Evolutionary conservation across 2,329 filamentous ascomycete species (phyloP).

Genomic region (Alternaria triticimaculans): DNA sequence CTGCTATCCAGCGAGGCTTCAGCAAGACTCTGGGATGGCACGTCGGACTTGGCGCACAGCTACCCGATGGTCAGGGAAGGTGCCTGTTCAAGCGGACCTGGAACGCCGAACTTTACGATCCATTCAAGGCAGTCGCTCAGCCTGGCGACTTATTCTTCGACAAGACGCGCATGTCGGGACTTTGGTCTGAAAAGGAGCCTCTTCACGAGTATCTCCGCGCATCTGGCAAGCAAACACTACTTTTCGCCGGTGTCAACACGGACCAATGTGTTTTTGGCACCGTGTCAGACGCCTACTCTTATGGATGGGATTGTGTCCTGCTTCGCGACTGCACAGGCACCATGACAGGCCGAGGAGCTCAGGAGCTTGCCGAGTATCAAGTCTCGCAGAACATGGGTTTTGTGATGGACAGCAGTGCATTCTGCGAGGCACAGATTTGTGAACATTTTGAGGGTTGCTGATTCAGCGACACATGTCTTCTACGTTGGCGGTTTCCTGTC

Average conservation of each 20-base stretch:
- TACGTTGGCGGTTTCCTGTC: background rate
- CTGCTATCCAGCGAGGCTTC: conserved; percentile 52
- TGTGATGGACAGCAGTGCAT: conserved; percentile 48
- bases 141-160: conserved; percentile 53
- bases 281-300: conserved; percentile 51
- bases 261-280: conserved; percentile 54
- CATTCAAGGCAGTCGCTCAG: conserved; percentile 46
- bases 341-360: conserved; percentile 50
- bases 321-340: conserved; percentile 52
- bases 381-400: conserved; percentile 54
- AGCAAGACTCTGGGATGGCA: conserved; percentile 53
- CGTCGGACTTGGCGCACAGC: conserved; percentile 47
- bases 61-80: conserved; percentile 48
- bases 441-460: conserved; percentile 4
- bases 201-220: conserved; percentile 51
- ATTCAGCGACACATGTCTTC: background rate
- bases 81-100: conserved; percentile 53
- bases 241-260: conserved; percentile 54
- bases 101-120: conserved; percentile 53
- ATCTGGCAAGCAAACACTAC: conserved; percentile 51
- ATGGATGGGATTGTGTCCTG: conserved; percentile 52
- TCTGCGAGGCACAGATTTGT: conserved; percentile 29
- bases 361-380: conserved; percentile 51
- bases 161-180: conserved; percentile 52
- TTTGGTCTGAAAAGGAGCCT: conserved; percentile 51